Conservation (phyloP, 2,329 filamentous ascomycete species). For the Didymella keratinophila region DNA sequence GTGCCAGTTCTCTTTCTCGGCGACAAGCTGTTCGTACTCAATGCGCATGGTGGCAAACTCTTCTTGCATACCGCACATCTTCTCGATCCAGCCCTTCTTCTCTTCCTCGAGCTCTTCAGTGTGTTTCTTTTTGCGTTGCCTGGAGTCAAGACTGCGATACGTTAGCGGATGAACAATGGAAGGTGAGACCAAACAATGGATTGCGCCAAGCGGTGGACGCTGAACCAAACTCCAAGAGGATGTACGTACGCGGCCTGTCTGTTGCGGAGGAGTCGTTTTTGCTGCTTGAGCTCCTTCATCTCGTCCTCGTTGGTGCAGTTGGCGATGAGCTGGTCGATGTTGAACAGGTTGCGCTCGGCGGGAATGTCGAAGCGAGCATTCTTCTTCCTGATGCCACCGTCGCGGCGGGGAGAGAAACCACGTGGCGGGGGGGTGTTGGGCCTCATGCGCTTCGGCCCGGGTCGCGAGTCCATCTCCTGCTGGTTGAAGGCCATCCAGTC, state of each 20-base stretch:
- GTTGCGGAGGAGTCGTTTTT: conserved; percentile 93
- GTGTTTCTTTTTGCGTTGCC: conserved; percentile 97
- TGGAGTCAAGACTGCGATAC: conserved; percentile 80
- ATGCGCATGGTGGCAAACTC: conserved; percentile 73
- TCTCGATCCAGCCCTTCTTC: conserved; percentile 86
- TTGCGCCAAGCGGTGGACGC: conserved; percentile 42
- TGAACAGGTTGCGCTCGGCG: conserved; percentile 87
- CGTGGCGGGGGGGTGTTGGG: conserved; percentile 72
- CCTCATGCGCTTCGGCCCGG: conserved; percentile 64
- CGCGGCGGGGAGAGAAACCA: conserved; percentile 77
- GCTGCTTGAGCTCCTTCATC: conserved; percentile 98
- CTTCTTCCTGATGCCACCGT: conserved; percentile 97
- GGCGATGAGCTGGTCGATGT: conserved; percentile 92
- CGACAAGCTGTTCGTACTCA: conserved; percentile 60
- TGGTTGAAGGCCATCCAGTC: conserved; percentile 63
- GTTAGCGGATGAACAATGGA: conserved; percentile 49
- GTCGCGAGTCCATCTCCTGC: conserved; percentile 59
- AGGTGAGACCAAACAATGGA: conserved; percentile 42
- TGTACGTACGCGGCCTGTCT: conserved; percentile 86
- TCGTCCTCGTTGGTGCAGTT: conserved; percentile 89
- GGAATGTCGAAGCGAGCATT: conserved; percentile 98
- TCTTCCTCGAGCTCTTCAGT: conserved; percentile 96
- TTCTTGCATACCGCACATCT: conserved; percentile 81
- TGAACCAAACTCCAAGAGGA: conserved; percentile 55
- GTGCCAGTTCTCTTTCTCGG: conserved; percentile 70